Base-by-base conservation (phyloP, 306 rosid species). In the Prosopis cineraria region DNA sequence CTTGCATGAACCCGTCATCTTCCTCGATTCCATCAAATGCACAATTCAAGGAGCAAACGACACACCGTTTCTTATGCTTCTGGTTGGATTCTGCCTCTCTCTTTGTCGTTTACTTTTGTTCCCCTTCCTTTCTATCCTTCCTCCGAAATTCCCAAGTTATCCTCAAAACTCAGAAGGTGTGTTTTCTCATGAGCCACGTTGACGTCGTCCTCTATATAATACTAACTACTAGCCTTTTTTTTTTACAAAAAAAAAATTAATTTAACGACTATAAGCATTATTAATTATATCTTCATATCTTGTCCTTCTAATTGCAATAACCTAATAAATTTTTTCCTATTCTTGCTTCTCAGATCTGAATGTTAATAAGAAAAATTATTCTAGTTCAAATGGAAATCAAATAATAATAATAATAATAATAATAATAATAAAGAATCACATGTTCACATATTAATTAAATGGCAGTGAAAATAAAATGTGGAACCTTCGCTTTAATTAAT, bases 41-140 rank as follows among this genome's bases (percentile, higher is more conserved):
- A 16, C 44, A 16, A n/a, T 64, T 64, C 27, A 9, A 19, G 17
- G 16, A 34, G 27, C 69, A 64, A 19, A 34, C 69, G 69, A 34
- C 44, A 17, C 69, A 19, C 69, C 27, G 40, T 63, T 34, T 33
- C 27, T 63, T 30, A 27, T 8, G 44, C 44, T 63, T 63, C 44
- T 19, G 16, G 27, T 41, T 37, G 48, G 70, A 20, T 36, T 65
- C 70, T 65, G 30, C 4, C 70, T 65, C 36, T n/a, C 70, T 65
- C 30, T 65, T 19, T 64, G 70, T 65, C 70, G 11, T 65, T 65
- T 65, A 10, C 70, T 65, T 65, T 36, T 34, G 45, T 36, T 64
- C 36, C 7, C 30, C 64, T 24, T 12, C 63, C 2, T 45, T 4
- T 10, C 13, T 17, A 63, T 64, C 44, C 10, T 33, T 20, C 30